These are phyloP conservation scores for Globisporangium barbulae DNA, from an alignment of 352 stramenopile genomes.

Conservation along the genomic window DNA sequence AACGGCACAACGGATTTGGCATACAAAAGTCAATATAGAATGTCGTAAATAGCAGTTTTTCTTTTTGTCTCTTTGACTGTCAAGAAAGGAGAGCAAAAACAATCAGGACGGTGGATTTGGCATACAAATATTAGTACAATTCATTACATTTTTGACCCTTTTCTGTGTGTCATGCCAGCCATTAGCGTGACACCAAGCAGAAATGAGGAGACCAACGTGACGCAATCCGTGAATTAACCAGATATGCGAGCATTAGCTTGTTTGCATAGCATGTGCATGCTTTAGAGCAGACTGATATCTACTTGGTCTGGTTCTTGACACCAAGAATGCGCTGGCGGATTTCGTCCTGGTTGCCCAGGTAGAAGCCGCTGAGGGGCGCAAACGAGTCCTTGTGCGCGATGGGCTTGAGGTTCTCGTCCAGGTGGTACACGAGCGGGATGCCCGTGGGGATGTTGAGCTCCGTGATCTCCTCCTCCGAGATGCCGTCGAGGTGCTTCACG, in stretches of 20 bases:
- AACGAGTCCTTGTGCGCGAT: slow-evolving; percentile 84
- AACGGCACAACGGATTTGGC: neutral
- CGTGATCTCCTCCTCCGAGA: slow-evolving; percentile 92
- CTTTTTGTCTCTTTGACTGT: neutral
- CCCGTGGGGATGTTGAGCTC: slow-evolving; percentile 94
- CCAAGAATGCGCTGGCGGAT: slow-evolving; percentile 96
- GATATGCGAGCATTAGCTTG: neutral
- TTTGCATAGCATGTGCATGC: neutral
- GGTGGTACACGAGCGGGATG: slow-evolving; percentile 81
- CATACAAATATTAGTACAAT: neutral
- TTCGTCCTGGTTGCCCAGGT: slow-evolving; percentile 94
- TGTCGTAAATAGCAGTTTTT: neutral
- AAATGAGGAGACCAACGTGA: neutral
- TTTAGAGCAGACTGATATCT: slow-evolving; percentile 13
- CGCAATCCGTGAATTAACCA: neutral
- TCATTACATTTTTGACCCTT: neutral
- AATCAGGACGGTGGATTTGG: neutral
- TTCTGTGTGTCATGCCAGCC: neutral
- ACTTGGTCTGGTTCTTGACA: slow-evolving; percentile 98
- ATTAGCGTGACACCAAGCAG: neutral
- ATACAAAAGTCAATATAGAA: neutral
- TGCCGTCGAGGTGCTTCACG: slow-evolving; percentile 93
- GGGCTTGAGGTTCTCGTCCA: slow-evolving; percentile 84
- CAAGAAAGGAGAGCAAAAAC: neutral
- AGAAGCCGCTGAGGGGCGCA: slow-evolving; percentile 76